phyloP scores from a whole-genome alignment of 345 rosid species.

The Noccaea caerulescens region DNA sequence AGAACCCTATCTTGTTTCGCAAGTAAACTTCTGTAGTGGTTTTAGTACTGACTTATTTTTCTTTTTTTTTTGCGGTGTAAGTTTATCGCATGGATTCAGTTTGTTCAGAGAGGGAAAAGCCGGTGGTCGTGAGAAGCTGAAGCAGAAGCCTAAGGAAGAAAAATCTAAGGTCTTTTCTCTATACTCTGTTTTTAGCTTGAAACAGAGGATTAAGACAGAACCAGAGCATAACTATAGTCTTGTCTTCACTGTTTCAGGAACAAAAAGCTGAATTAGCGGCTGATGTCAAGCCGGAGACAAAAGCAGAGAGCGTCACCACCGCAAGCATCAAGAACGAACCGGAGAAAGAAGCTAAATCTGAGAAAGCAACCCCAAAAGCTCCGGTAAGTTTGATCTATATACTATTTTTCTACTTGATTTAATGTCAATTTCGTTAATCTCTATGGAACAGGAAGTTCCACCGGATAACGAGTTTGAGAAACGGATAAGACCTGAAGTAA shows the following conservation, averaged over 20 bases:
- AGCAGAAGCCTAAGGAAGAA: slow-evolving; percentile 52
- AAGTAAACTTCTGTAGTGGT: background rate
- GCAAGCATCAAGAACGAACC: slow-evolving; percentile 54
- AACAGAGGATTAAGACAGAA: slow-evolving; percentile 18
- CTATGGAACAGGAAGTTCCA: slow-evolving; percentile 58
- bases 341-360: slow-evolving; percentile 41
- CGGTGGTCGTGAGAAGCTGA: slow-evolving; percentile 50
- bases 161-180: slow-evolving; percentile 25
- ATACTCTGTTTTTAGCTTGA: background rate
- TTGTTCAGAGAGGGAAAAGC: slow-evolving; percentile 76
- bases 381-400: slow-evolving; percentile 45
- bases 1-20: slow-evolving; percentile 11
- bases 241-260: slow-evolving; percentile 48
- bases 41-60: slow-evolving; percentile 20
- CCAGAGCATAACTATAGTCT: background rate
- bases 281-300: slow-evolving; percentile 48
- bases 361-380: slow-evolving; percentile 52
- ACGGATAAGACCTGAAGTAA: slow-evolving; percentile 94
- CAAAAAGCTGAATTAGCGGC: slow-evolving; percentile 33
- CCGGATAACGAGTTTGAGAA: slow-evolving; percentile 97
- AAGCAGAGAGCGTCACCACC: slow-evolving; percentile 44
- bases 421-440: background rate
- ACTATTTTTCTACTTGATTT: background rate
- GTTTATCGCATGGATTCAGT: slow-evolving; percentile 87
- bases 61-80: slow-evolving; percentile 37